phyloP scores from a whole-genome alignment of 495 filamentous ascomycete species.

The Aspergillus saccharolyticus region DNA sequence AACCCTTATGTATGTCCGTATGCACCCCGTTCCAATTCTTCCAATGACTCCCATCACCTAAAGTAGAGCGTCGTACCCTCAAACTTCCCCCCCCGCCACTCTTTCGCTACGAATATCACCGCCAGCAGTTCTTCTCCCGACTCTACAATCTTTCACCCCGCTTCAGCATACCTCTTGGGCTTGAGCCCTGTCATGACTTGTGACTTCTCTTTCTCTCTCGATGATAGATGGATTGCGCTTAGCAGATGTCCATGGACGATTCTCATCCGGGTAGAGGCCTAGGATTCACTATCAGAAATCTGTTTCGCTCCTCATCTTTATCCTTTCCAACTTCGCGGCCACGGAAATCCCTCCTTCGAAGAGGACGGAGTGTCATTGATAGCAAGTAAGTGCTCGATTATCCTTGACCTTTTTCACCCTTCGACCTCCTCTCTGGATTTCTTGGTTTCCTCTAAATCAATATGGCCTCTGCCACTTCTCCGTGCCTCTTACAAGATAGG shows the following conservation, averaged over 20 bases:
- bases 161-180: conserved; percentile 1
- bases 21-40: conserved; percentile 18
- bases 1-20: conserved; percentile 29
- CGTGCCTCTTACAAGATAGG: neutral
- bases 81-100: conserved; percentile 2
- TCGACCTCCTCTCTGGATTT: too few species aligned
- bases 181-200: conserved; percentile 21
- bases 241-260: conserved; percentile 41
- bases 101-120: neutral
- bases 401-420: neutral
- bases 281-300: conserved; percentile 37
- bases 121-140: neutral
- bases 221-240: conserved; percentile 26
- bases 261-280: conserved; percentile 35
- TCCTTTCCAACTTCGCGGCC: conserved; percentile 29
- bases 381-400: conserved; percentile 29
- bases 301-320: conserved; percentile 35
- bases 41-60: conserved; percentile 23
- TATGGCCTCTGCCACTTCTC: too few species aligned
- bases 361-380: conserved; percentile 36
- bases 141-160: conserved; percentile 1
- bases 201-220: conserved; percentile 6
- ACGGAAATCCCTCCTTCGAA: conserved; percentile 36
- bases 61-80: neutral
- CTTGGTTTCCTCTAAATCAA: too few species aligned